A percentile compares a stretch with the other conserved stretches of the same genome.
Conservation (phyloP, 345 rosid species). For the Erodium maritimum region DNA sequence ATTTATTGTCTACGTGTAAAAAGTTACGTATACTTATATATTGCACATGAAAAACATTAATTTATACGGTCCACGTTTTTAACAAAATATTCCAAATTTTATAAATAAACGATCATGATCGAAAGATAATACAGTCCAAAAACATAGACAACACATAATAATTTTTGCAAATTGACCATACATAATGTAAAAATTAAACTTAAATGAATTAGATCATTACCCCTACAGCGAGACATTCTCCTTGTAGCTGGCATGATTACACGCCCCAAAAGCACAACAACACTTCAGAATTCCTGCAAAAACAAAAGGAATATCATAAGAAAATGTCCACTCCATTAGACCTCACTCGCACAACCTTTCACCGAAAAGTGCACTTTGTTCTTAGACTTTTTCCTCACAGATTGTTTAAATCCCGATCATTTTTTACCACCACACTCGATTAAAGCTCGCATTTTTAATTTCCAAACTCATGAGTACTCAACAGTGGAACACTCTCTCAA, state of each 20-base stretch:
- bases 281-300: slow-evolving; percentile 44
- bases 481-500: slow-evolving; percentile 10
- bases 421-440: slow-evolving; percentile 17
- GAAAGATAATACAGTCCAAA: too few relatives aligned
- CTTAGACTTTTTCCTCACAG: slow-evolving; percentile 27
- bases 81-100: too few relatives aligned
- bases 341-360: slow-evolving; percentile 23
- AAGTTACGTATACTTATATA: too few relatives aligned
- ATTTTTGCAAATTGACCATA: too few relatives aligned
- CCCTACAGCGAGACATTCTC: too few relatives aligned
- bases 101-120: too few relatives aligned
- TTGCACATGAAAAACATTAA: too few relatives aligned
- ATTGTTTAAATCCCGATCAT: slow-evolving; percentile 25
- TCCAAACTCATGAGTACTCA: background rate
- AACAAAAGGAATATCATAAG: slow-evolving; percentile 1
- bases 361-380: slow-evolving; percentile 43
- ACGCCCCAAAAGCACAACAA: slow-evolving; percentile 42
- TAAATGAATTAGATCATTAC: too few relatives aligned
- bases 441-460: slow-evolving; percentile 11
- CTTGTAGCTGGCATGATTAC: slow-evolving; percentile 28
- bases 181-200: too few relatives aligned
- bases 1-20: too few relatives aligned
- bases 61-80: too few relatives aligned
- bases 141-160: too few relatives aligned
- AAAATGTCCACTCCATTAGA: background rate